Base-by-base conservation (phyloP, 345 rosid genomes). In the Arabis hirsuta region DNA sequence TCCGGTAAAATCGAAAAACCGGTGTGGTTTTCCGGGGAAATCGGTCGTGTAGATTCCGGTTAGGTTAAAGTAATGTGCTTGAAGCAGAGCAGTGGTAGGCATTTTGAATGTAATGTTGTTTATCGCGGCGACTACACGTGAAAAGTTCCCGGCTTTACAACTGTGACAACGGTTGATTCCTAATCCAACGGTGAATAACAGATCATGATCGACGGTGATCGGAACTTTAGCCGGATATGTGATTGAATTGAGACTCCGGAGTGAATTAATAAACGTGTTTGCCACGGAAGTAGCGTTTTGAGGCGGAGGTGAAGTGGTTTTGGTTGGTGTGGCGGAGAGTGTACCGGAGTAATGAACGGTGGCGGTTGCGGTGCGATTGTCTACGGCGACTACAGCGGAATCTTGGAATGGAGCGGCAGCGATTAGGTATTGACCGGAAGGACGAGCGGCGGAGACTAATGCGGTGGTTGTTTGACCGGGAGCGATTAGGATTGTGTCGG, bases 381-480 rank as follows among this genome's bases (percentile, higher is more conserved):
- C 92, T 10, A 91, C 87, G 2, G 62, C 59, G 7, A 91, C 76
- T 0, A 92, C 95, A 1, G 95, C 91, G 0, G 95, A 76, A 59
- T 94, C 95, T 92, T 89, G 84, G 83, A 91, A 94, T 7, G 96
- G 84, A 1, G 97, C 88, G 48, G 82, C 91, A 2, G 84, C 80
- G 2, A 94, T 73, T 12, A 91, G 47, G 81, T 85, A 91, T 53
- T 76, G 83, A 29, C 95, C 97, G 0, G 86, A 32, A 36, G 47
- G 59, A 3, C 70, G 82, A 24, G 68, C 64, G 0, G 98, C 81
- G 0, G 82, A 80, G 34, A 89, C 44, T 32, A 89, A 87, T 29
- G 79, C 91, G 65, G 84, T 87, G 12, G 92, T 87, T 65, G 97
- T 90, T 76, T 93, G 97, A 12, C 98, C 97, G 0, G 97, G 96